These are phyloP conservation scores for Clathrospora elynae DNA, from an alignment of 2,329 filamentous ascomycete genomes.

Conservation along the genomic window DNA sequence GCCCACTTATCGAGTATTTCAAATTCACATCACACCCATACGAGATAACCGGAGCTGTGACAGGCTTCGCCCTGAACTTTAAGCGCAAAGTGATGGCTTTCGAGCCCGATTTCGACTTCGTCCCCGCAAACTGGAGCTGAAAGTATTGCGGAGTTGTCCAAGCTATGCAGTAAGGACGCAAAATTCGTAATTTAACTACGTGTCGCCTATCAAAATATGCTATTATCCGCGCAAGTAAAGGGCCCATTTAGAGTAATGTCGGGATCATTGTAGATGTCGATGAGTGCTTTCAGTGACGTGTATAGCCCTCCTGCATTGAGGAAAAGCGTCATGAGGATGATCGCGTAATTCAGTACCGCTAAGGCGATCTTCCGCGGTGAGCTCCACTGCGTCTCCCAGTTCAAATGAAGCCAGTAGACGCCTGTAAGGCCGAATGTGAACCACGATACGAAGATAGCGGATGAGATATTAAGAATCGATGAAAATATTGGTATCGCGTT, in stretches of 20 bases:
- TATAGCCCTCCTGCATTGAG: conserved; percentile 34
- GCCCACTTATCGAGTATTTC: no score
- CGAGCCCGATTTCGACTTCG: no score
- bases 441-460: conserved; percentile 65
- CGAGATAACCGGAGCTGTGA: no score
- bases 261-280: conserved; percentile 37
- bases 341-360: conserved; percentile 52
- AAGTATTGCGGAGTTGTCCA: no score
- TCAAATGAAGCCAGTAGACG: conserved; percentile 56
- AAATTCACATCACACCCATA: no score
- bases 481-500: conserved; percentile 62
- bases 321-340: conserved; percentile 46
- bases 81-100: no score
- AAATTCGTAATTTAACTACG: background rate
- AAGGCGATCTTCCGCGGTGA: conserved; percentile 50
- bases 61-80: no score
- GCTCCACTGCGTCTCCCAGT: conserved; percentile 44
- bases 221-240: conserved; percentile 39
- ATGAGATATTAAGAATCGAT: conserved; percentile 65
- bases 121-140: no score
- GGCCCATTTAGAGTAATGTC: conserved; percentile 32
- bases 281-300: conserved; percentile 33
- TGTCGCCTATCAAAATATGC: conserved; percentile 28
- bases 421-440: conserved; percentile 61
- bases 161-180: background rate